Evolutionary conservation across 352 stramenopile genomes (phyloP).

Genomic region (Phytophthora hybrid): DNA sequence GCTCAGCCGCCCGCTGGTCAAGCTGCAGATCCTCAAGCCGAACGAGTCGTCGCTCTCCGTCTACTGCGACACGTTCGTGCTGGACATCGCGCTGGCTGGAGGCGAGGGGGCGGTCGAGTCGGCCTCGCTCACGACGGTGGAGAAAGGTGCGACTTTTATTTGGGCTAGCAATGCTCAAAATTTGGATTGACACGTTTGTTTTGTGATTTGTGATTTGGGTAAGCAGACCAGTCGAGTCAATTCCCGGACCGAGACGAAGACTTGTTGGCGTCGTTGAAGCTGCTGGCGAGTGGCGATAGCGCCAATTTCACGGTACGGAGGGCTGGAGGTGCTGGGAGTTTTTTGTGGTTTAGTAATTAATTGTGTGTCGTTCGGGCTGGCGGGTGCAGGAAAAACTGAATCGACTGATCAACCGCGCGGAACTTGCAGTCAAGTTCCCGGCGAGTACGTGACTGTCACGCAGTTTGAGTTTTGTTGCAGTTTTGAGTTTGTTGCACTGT

Average conservation of each 20-base stretch:
- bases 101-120: slow-evolving; percentile 82
- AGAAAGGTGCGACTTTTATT: slow-evolving; percentile 52
- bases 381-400: slow-evolving; percentile 78
- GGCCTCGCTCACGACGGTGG: slow-evolving; percentile 82
- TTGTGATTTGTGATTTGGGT: no score
- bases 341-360: background rate
- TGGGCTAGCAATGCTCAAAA: no score
- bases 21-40: slow-evolving; percentile 89
- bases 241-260: slow-evolving; percentile 88
- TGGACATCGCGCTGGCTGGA: slow-evolving; percentile 83
- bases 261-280: slow-evolving; percentile 68
- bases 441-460: slow-evolving; percentile 40
- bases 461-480: no score
- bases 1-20: slow-evolving; percentile 85
- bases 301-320: slow-evolving; percentile 69
- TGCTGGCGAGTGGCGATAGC: slow-evolving; percentile 80
- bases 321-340: background rate
- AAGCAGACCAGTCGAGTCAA: slow-evolving; percentile 80
- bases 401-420: slow-evolving; percentile 84
- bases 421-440: slow-evolving; percentile 84
- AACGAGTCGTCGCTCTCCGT: slow-evolving; percentile 87
- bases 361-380: slow-evolving; percentile 5
- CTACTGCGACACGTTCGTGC: slow-evolving; percentile 91
- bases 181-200: no score
- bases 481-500: no score